Evolutionary conservation across 1,284 basidiomycete genomes (phyloP), one percentile per base, ranked within the genome.

Genomic region (Mycosarcoma maydis): DNA sequence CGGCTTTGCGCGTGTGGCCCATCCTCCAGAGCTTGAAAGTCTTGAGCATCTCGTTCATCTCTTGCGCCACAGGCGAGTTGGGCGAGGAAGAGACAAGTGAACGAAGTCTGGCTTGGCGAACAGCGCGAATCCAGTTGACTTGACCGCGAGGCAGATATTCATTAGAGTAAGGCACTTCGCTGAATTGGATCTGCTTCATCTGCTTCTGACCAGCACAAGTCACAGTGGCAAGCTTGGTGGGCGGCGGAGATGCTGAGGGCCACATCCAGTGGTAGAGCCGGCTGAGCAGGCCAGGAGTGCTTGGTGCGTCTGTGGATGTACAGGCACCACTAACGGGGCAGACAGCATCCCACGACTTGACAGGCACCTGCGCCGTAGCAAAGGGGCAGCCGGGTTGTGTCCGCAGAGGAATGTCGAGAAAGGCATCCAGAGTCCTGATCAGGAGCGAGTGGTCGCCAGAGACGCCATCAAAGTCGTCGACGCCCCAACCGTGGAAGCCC

Each of bases 401-500:
- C 16, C 51, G 44, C 23, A 69, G 38, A 2, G 66, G 66, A 51
- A 69, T 58, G 29, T 69, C 66, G 29, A 69, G 45, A 3, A 69
- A 55, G 0, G 66, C 58, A 41, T 69, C 66, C 32, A 69, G 16
- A 2, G 66, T 69, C 17, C 66, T 37, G 39, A 69, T 62, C 13
- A 69, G 50, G 7, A 69, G 47, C 42, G 59, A 62, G 39, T 69
- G 66, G 27, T 69, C 66, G 17, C 66, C 66, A 14, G 66, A 69
- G 17, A 69, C 66, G 39, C 66, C 66, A 30, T 69, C 66, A 52
- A 58, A 69, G 26, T 59, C 66, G 20, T 69, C 66, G 4, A 69
- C 53, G 9, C 66, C 66, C 66, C 66, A 69, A 36, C 66, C 66
- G 44, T 69, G 66, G 51, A 69, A 69, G 6, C 66, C 66, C 27